Conservation (phyloP, 306 rosid genomes). For the cucumber (Cucumis sativus) region DNA sequence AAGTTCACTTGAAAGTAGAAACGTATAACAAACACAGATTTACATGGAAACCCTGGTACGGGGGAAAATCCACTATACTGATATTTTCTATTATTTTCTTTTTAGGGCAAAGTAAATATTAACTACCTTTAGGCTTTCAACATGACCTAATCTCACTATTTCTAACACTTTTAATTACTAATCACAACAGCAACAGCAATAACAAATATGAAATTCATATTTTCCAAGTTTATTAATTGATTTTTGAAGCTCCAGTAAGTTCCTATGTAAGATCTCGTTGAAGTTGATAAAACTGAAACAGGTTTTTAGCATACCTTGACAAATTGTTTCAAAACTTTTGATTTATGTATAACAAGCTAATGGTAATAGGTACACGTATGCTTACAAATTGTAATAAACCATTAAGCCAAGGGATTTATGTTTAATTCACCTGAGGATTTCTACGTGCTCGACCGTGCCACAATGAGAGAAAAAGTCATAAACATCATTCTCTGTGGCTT, state of each 20-base stretch:
- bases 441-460: constrained; percentile 66
- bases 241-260: neutral
- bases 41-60: too few species aligned
- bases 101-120: too few species aligned
- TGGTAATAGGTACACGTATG: neutral
- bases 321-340: neutral
- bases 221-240: neutral
- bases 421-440: constrained; percentile 46
- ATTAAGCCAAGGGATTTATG: neutral
- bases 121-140: too few species aligned
- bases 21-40: too few species aligned
- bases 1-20: neutral
- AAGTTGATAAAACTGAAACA: neutral
- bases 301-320: neutral
- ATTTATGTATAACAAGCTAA: neutral
- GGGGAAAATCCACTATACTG: too few species aligned
- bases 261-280: neutral
- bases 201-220: neutral
- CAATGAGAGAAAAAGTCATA: constrained; percentile 56
- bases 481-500: constrained; percentile 64
- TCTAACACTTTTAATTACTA: too few species aligned
- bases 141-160: too few species aligned
- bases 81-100: too few species aligned
- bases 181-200: neutral
- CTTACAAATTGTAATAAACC: neutral